phyloP scores from a whole-genome alignment of 495 filamentous ascomycete species.

The Hamigera avellanea region DNA sequence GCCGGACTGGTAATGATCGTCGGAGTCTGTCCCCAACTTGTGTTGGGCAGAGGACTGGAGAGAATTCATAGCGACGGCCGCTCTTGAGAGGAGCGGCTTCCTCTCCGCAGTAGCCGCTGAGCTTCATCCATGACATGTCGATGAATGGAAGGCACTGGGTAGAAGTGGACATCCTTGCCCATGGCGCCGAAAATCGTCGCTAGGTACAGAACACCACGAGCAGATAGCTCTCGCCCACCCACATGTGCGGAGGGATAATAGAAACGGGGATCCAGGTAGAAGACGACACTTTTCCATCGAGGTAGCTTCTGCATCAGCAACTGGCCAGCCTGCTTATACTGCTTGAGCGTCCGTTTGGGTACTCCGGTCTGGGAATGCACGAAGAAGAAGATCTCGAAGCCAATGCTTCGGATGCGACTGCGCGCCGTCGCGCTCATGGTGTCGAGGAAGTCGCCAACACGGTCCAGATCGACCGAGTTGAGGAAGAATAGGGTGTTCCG shows the following conservation, averaged over 20 bases:
- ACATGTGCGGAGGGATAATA: constrained; percentile 21
- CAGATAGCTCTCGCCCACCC: constrained; percentile 18
- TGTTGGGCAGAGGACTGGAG: too few species aligned
- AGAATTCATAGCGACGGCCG: background rate
- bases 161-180: constrained; percentile 20
- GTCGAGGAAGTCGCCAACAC: constrained; percentile 22
- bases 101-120: constrained; percentile 10
- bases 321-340: constrained; percentile 20
- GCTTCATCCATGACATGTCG: constrained; percentile 18
- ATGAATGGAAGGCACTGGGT: constrained; percentile 16
- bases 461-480: constrained; percentile 28
- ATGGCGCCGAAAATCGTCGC: constrained; percentile 17
- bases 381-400: constrained; percentile 32
- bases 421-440: constrained; percentile 23
- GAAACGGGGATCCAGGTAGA: constrained; percentile 28
- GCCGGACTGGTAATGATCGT: too few species aligned
- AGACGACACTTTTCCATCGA: constrained; percentile 13
- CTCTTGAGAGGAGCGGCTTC: constrained; percentile 8
- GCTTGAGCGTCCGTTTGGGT: constrained; percentile 22
- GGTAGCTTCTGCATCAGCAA: constrained; percentile 18
- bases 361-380: constrained; percentile 24
- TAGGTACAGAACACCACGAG: constrained; percentile 22
- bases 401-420: constrained; percentile 24
- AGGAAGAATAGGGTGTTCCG: constrained; percentile 31
- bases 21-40: too few species aligned